Evolutionary conservation across 148 eudicot species (phyloP).

Genomic region (Mesembryanthemum crystallinum): DNA sequence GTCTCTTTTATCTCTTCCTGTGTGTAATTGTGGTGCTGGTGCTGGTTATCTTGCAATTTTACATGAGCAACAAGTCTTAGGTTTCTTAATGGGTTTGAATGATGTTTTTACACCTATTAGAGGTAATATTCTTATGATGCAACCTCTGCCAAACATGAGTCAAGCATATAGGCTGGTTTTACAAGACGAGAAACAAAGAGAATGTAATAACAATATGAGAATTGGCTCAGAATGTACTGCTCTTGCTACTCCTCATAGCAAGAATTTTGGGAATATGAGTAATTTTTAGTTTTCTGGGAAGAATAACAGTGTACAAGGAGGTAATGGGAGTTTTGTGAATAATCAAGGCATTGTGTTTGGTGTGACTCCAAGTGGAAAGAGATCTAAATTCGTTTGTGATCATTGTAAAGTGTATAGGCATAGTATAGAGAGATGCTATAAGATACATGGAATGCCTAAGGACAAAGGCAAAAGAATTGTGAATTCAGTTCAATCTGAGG

Average conservation of each 20-base stretch:
- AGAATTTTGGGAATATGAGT: not conserved
- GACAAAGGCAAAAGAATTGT: not conserved
- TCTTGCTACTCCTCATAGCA: not conserved
- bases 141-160: not conserved
- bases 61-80: not conserved
- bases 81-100: not conserved
- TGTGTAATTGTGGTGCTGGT: not conserved
- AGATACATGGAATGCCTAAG: not conserved
- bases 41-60: not conserved
- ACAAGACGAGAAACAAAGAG: not conserved
- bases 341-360: not conserved
- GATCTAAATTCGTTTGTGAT: not conserved
- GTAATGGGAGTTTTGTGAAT: not conserved
- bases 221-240: not conserved
- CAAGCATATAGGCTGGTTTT: not conserved
- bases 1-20: not conserved
- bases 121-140: conserved; percentile 1
- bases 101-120: not conserved
- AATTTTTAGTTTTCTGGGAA: too few species aligned
- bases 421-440: not conserved
- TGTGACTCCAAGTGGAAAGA: not conserved
- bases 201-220: not conserved
- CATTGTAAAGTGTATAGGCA: not conserved
- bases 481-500: not conserved
- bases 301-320: too few species aligned